These are phyloP conservation scores for Nematodospora valgi DNA, from an alignment of 805 yeast species.

Conservation along the genomic window DNA sequence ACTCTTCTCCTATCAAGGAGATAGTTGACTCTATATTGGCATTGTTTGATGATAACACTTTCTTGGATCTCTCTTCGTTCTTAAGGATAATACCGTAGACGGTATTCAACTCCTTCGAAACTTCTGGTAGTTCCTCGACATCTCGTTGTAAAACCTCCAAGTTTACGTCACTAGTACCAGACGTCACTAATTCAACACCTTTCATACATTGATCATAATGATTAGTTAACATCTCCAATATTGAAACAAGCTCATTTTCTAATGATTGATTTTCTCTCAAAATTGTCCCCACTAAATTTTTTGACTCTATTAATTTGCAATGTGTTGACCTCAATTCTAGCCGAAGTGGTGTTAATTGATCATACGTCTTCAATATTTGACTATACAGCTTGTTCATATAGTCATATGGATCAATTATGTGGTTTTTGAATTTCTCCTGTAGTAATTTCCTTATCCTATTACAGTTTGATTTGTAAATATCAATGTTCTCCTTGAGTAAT, in stretches of 20 bases:
- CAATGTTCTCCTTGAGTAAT: constrained; percentile 22
- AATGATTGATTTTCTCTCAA: constrained; percentile 43
- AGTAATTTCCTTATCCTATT: constrained; percentile 16
- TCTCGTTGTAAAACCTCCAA: constrained; percentile 50
- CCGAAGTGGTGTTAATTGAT: constrained; percentile 18
- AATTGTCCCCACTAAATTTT: constrained; percentile 18
- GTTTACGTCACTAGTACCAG: constrained; percentile 23
- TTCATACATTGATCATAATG: constrained; percentile 78
- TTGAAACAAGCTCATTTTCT: constrained; percentile 68
- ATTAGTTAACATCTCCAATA: constrained; percentile 67
- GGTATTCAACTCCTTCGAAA: constrained; percentile 44
- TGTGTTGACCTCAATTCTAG: constrained; percentile 12
- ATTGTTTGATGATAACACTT: constrained; percentile 14
- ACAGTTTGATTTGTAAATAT: constrained; percentile 24
- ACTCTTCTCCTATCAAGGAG: constrained; percentile 14
- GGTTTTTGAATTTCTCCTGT: constrained; percentile 14
- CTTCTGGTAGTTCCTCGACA: constrained; percentile 53
- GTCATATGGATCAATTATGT: constrained; percentile 14
- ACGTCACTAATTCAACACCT: constrained; percentile 37
- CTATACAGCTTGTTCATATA: constrained; percentile 13
- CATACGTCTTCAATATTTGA: constrained; percentile 14
- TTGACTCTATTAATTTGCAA: constrained; percentile 12
- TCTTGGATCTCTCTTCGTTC: constrained; percentile 30
- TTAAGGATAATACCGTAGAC: constrained; percentile 33
- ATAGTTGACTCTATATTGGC: constrained; percentile 14